Conservation (phyloP, 2,329 filamentous ascomycete genomes). For the Colletotrichum sp. region DNA sequence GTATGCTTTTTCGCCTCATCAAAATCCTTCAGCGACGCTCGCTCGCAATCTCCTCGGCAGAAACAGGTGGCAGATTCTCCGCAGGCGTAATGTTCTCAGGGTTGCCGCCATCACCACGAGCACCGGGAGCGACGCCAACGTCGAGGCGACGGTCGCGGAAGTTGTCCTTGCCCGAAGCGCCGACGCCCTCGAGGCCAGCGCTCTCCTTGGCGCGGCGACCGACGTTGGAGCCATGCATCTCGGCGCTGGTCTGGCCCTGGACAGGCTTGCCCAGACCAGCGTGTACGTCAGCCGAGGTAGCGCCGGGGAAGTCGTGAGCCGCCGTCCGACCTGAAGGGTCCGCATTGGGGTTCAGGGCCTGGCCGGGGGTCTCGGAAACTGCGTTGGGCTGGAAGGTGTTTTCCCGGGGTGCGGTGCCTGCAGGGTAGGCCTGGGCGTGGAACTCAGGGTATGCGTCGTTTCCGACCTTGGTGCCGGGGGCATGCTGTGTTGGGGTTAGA, state of each 20-base stretch:
- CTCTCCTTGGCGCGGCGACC: slow-evolving; percentile 37
- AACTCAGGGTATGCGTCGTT: slow-evolving; percentile 68
- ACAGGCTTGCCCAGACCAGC: slow-evolving; percentile 47
- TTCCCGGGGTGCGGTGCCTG: slow-evolving; percentile 66
- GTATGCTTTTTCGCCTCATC: not conserved
- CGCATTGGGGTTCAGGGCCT: slow-evolving; percentile 33
- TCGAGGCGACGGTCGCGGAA: slow-evolving; percentile 34
- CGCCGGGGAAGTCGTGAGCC: slow-evolving; percentile 44
- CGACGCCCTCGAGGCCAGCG: slow-evolving; percentile 43
- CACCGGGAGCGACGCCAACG: slow-evolving; percentile 27
- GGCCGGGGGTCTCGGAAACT: slow-evolving; percentile 37
- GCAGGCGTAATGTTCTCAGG: slow-evolving; percentile 27
- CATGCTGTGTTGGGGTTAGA: slow-evolving; percentile 55
- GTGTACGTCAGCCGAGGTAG: slow-evolving; percentile 51
- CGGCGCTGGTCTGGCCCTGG: slow-evolving; percentile 45
- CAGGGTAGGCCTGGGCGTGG: slow-evolving; percentile 61
- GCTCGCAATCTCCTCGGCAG: slow-evolving; percentile 30
- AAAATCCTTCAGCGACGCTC: slow-evolving; percentile 5
- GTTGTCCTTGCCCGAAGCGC: slow-evolving; percentile 33
- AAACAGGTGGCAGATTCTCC: slow-evolving; percentile 26
- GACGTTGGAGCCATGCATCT: slow-evolving; percentile 40
- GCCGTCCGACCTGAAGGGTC: slow-evolving; percentile 29
- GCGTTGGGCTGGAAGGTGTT: slow-evolving; percentile 45
- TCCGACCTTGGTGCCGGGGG: slow-evolving; percentile 64
- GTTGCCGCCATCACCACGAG: slow-evolving; percentile 20